phyloP scores from a whole-genome alignment of 129 eudicot species.

The Lactuca sativa region DNA sequence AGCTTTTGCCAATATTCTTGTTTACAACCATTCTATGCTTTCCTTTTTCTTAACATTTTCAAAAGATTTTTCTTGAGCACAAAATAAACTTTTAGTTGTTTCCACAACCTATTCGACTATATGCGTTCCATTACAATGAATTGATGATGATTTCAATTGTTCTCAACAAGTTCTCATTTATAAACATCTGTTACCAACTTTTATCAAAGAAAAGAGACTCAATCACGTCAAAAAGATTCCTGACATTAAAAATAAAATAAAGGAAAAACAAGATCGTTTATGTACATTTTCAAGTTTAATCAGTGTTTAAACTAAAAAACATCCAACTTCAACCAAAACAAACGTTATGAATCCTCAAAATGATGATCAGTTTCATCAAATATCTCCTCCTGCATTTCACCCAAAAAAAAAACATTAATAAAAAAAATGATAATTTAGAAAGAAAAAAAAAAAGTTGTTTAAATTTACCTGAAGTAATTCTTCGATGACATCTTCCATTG shows the following conservation, averaged over 20 bases:
- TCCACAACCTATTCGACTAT: no score
- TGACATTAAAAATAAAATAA: background rate
- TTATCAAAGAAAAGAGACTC: no score
- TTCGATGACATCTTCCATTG: conserved; percentile 99
- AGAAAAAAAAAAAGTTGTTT: background rate
- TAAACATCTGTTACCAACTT: no score
- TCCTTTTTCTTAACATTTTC: no score
- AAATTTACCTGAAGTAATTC: conserved; percentile 75
- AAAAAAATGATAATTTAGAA: background rate
- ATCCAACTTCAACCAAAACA: background rate
- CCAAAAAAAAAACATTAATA: background rate
- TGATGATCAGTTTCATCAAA: conserved; percentile 92
- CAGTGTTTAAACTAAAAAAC: conserved; percentile 1
- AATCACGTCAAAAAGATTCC: no score
- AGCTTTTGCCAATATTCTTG: background rate
- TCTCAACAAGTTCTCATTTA: no score
- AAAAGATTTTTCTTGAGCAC: no score
- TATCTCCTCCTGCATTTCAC: conserved; percentile 72
- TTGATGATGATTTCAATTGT: no score
- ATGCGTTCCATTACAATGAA: no score
- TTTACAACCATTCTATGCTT: no score
- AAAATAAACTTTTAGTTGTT: no score
- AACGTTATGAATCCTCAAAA: conserved; percentile 65
- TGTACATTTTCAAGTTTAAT: conserved; percentile 4
- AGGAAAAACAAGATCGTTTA: background rate